These are phyloP conservation scores for Apiotrichum gracile DNA, from an alignment of 1,284 basidiomycete species.

Conservation along the genomic window DNA sequence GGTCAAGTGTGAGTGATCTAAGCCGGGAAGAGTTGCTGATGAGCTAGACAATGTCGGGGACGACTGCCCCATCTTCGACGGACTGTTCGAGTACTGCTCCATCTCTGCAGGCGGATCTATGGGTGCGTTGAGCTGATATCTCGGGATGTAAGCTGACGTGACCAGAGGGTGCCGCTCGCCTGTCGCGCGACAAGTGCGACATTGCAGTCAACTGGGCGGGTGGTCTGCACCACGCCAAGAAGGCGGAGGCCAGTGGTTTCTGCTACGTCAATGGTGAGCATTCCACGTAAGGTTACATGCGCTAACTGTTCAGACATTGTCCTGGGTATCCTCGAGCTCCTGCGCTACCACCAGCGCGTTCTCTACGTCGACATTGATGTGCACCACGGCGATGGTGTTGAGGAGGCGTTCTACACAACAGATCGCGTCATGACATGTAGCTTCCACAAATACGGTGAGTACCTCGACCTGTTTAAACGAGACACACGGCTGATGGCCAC, in stretches of 20 bases:
- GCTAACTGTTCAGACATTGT: slow-evolving; percentile 65
- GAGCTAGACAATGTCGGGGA: slow-evolving; percentile 75
- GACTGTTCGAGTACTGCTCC: slow-evolving; percentile 95
- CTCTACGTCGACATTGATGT: slow-evolving; percentile 99
- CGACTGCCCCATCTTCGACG: slow-evolving; percentile 97
- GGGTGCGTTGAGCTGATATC: slow-evolving; percentile 56
- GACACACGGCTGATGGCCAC: background rate
- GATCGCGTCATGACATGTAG: slow-evolving; percentile 98
- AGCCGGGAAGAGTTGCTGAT: background rate
- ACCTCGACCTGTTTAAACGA: background rate
- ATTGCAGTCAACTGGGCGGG: slow-evolving; percentile 99
- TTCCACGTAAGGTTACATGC: too few species aligned
- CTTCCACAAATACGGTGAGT: slow-evolving; percentile 89
- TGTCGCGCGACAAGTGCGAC: slow-evolving; percentile 96
- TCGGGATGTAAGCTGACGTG: background rate
- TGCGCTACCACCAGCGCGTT: slow-evolving; percentile 88
- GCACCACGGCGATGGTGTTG: slow-evolving; percentile 98
- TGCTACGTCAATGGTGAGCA: slow-evolving; percentile 93
- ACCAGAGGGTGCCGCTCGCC: slow-evolving; percentile 71
- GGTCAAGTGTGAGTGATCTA: slow-evolving; percentile 69
- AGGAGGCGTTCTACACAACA: slow-evolving; percentile 98
- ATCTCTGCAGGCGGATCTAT: slow-evolving; percentile 98
- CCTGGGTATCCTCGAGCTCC: slow-evolving; percentile 87
- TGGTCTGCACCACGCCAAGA: slow-evolving; percentile 96
- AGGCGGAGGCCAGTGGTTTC: slow-evolving; percentile 96